Evolutionary conservation across 1,284 basidiomycete species (phyloP).

Genomic region (Mrakiaceae sp.): DNA sequence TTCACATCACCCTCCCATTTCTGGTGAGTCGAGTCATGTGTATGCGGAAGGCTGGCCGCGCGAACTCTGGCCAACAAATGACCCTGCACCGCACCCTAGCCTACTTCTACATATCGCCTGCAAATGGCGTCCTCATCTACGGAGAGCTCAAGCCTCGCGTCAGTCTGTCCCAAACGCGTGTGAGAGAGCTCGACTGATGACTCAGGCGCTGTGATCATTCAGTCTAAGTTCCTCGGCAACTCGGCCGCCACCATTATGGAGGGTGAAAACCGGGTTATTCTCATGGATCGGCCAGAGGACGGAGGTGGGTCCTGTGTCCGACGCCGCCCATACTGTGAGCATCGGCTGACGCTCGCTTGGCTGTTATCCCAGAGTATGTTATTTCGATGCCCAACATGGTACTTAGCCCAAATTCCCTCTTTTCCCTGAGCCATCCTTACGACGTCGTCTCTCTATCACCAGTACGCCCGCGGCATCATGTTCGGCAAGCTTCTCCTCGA

Average conservation of each 20-base stretch:
- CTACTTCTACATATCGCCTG: conserved; percentile 93
- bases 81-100: conserved; percentile 35
- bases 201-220: background rate
- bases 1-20: conserved; percentile 64
- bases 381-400: conserved; percentile 74
- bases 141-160: conserved; percentile 76
- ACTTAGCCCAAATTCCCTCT: conserved; percentile 26
- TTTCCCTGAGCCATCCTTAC: background rate
- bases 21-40: background rate
- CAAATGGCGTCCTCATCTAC: conserved; percentile 63
- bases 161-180: background rate
- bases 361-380: conserved; percentile 25
- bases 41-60: too few species aligned
- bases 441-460: conserved; percentile 1
- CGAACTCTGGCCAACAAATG: too few species aligned
- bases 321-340: background rate
- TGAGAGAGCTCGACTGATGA: background rate
- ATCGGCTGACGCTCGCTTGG: background rate
- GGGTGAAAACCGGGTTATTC: conserved; percentile 76
- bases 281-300: conserved; percentile 71
- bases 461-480: conserved; percentile 85
- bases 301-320: conserved; percentile 49
- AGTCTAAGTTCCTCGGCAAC: conserved; percentile 89
- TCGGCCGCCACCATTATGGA: conserved; percentile 92
- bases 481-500: conserved; percentile 96